Evolutionary conservation across 768 basidiomycete species (phyloP).

Genomic region (Polyporus arcularius): DNA sequence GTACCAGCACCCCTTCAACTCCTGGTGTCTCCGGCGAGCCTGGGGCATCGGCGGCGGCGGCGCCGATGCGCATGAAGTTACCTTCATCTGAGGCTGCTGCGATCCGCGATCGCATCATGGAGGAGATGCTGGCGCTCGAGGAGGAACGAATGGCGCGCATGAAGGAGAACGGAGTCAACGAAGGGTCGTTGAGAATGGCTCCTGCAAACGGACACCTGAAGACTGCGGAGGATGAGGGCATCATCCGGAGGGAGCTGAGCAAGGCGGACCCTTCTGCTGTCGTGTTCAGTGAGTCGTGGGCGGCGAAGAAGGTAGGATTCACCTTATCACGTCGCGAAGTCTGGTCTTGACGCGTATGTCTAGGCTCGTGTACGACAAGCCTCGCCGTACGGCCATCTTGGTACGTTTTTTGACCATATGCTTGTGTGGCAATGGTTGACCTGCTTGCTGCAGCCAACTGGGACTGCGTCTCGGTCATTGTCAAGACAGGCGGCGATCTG

Average conservation of each 20-base stretch:
- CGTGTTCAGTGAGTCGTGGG: constrained; percentile 95
- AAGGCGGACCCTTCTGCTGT: constrained; percentile 95
- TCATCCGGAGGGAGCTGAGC: constrained; percentile 90
- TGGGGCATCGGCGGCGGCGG: not conserved
- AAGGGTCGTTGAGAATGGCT: constrained; percentile 60
- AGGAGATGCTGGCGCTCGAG: constrained; percentile 95
- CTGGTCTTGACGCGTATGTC: not conserved
- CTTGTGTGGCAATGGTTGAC: not conserved
- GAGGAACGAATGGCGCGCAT: constrained; percentile 96
- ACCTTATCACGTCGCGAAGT: not conserved
- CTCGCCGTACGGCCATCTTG: constrained; percentile 96
- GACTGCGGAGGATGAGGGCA: constrained; percentile 87
- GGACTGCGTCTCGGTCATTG: constrained; percentile 95
- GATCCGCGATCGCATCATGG: constrained; percentile 95
- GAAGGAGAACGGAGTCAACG: constrained; percentile 68
- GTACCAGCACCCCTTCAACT: constrained; percentile 15
- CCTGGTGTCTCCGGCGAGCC: constrained; percentile 3
- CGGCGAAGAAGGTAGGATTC: constrained; percentile 75
- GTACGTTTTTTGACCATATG: constrained; percentile 40
- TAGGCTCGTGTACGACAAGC: constrained; percentile 88
- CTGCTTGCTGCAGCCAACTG: constrained; percentile 52
- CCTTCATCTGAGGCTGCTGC: constrained; percentile 83
- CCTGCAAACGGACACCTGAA: constrained; percentile 48
- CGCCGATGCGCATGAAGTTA: constrained; percentile 61
- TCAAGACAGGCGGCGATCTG: constrained; percentile 96